Conservation (phyloP, 176 grass and related monocot species). For the Lolium rigidum region DNA sequence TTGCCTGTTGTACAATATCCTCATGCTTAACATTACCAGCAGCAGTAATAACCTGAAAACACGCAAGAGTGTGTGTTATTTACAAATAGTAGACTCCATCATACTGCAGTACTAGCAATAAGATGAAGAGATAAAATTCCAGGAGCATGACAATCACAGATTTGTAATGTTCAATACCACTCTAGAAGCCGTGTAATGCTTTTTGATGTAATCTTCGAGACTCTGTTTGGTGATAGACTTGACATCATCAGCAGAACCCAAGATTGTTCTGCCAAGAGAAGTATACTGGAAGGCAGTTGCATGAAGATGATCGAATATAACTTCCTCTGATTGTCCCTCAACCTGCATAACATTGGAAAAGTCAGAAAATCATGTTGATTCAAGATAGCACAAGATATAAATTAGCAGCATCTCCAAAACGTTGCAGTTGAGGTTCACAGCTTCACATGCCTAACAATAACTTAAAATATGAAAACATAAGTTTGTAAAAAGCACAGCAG, state of each 20-base stretch:
- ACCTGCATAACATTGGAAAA: constrained; percentile 61
- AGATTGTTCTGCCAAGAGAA: constrained; percentile 85
- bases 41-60: constrained; percentile 88
- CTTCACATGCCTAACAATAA: neutral
- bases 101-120: neutral
- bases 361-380: constrained; percentile 24
- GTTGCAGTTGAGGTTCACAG: neutral
- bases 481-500: neutral
- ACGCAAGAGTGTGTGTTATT: neutral
- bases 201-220: constrained; percentile 86
- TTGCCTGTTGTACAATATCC: constrained; percentile 78
- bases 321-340: constrained; percentile 85
- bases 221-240: constrained; percentile 80
- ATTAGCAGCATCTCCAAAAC: neutral
- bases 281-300: constrained; percentile 98
- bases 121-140: neutral
- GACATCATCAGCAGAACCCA: constrained; percentile 82
- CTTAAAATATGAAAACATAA: neutral
- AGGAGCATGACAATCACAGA: neutral
- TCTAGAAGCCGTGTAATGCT: constrained; percentile 94
- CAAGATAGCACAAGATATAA: neutral
- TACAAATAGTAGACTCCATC: constrained; percentile 28
- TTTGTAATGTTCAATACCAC: constrained; percentile 62
- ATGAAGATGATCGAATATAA: constrained; percentile 99
- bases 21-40: constrained; percentile 92